Evolutionary conservation across 2,329 filamentous ascomycete genomes (phyloP).

Genomic region (Tolypocladium ophioglossoides): DNA sequence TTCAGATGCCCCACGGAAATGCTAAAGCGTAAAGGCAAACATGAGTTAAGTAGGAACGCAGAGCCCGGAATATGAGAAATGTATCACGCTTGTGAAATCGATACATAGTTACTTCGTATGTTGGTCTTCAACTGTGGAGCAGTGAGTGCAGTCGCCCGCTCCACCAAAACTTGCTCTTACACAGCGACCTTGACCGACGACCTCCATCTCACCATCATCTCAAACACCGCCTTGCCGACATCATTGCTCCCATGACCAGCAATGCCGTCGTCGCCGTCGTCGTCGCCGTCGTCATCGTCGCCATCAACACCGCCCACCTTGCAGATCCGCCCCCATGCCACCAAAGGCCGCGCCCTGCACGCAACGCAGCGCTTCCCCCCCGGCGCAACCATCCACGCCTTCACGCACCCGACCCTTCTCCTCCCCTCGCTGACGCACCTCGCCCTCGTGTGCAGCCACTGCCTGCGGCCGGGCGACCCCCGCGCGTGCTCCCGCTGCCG

Average conservation of each 20-base stretch:
- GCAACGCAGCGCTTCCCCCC: constrained; percentile 31
- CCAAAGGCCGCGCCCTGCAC: constrained; percentile 35
- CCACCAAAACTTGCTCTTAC: neutral
- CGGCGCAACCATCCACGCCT: constrained; percentile 34
- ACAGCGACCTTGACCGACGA: neutral
- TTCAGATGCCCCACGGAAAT: neutral
- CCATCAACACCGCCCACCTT: constrained; percentile 7
- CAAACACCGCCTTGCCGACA: neutral
- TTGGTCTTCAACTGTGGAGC: neutral
- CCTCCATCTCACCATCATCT: neutral
- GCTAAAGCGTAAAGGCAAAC: neutral
- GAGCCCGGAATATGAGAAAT: neutral
- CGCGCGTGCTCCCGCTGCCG: constrained; percentile 42
- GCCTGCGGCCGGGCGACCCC: constrained; percentile 23
- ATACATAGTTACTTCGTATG: neutral
- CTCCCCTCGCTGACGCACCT: constrained; percentile 35
- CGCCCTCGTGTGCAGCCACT: constrained; percentile 36
- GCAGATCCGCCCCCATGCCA: constrained; percentile 15
- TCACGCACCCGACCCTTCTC: constrained; percentile 30
- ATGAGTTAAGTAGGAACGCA: neutral
- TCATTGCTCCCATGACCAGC: neutral
- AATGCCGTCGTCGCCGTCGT: neutral
- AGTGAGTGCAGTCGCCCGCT: too few relatives aligned
- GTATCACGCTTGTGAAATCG: neutral
- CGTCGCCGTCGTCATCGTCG: neutral